phyloP scores from a whole-genome alignment of 371 early-diverging fungal species.

The Funneliformis caledonium region DNA sequence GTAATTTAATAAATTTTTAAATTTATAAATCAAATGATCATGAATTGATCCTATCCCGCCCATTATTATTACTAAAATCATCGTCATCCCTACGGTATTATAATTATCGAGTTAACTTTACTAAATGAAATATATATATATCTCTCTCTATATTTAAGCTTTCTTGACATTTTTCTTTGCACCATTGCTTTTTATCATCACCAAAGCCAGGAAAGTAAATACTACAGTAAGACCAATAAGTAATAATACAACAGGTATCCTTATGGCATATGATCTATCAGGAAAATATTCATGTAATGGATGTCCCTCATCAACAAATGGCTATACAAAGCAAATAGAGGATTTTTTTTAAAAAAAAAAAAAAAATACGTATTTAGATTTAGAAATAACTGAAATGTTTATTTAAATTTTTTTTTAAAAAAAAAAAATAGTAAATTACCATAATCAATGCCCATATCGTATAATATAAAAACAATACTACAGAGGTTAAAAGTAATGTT shows the following conservation, averaged over 20 bases:
- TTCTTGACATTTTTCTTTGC: slow-evolving; percentile 66
- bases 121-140: no score
- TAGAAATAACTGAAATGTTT: neutral
- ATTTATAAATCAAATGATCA: no score
- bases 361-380: no score
- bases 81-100: no score
- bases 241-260: slow-evolving; percentile 81
- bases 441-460: slow-evolving; percentile 89
- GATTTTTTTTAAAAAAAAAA: neutral
- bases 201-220: slow-evolving; percentile 77
- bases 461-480: slow-evolving; percentile 85
- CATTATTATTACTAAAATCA: no score
- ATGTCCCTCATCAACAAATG: slow-evolving; percentile 90
- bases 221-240: slow-evolving; percentile 79
- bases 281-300: slow-evolving; percentile 82
- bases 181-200: slow-evolving; percentile 75
- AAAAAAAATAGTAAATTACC: slow-evolving; percentile 51
- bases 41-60: no score
- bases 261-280: slow-evolving; percentile 83
- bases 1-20: no score
- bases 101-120: no score
- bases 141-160: slow-evolving; percentile 25
- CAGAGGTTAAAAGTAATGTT: slow-evolving; percentile 67
- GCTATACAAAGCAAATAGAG: slow-evolving; percentile 50
- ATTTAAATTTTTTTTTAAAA: neutral